Evolutionary conservation across 805 yeast species (phyloP), one percentile per base, ranked within the genome.

Genomic region (Kregervanrija delftensis): DNA sequence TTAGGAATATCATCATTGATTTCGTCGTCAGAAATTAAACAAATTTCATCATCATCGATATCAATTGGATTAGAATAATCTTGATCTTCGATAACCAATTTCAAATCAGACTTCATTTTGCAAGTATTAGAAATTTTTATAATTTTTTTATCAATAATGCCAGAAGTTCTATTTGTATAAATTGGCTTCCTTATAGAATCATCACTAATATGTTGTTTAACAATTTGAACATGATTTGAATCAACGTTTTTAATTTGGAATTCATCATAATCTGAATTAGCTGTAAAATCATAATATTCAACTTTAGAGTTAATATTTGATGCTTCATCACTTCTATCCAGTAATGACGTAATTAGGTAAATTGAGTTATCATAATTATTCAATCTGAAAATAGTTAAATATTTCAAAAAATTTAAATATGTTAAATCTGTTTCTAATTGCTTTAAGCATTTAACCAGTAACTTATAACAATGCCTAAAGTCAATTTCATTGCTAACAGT

Each of bases 361-460:
- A 63, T 50, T 3, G 64, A 55, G 15, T 57, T 57, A 33, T 53
- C 49, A 30, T 54, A 49, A 42, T 54, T 59, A 46, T 63, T 63
- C 39, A 53, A 35, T 38, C 50, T 48, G 48, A 49, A 61, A n/a
- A 57, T 53, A 0, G 41, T 36, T 42, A 58, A 36, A 39, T 53
- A 58, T 13, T 49, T 51, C 9, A 56, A 28, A 41, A 60, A 58
- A 5, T 43, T 37, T n/a, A 43, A 37, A 31, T 44, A 52, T 10
- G 52, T n/a, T 9, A 56, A 17, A 11, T 52, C 46, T 16, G 54
- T 34, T 22, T 42, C 17, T 8, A 41, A 14, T 15, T 48, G 43
- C 41, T 57, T 61, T 42, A 63, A 63, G 43, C 63, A 56, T 5
- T 38, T 36, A 10, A 30, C 22, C 37, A 58, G 37, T 4, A 52